These are phyloP conservation scores for Drechslerella dactyloides DNA, from an alignment of 2,329 filamentous ascomycete genomes.

Conservation along the genomic window DNA sequence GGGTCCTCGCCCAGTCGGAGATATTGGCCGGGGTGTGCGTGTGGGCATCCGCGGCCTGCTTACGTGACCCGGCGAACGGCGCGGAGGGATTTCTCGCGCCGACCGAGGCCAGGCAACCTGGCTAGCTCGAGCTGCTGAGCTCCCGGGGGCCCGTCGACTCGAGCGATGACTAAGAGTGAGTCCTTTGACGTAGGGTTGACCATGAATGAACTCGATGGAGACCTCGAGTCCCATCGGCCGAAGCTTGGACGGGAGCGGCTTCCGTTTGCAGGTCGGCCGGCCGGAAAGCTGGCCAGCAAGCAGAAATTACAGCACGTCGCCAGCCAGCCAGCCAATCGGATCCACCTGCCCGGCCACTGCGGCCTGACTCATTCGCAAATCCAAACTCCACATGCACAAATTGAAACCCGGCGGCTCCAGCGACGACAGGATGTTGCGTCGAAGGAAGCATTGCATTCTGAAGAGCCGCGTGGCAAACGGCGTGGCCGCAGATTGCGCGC, in stretches of 20 bases:
- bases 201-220: no score
- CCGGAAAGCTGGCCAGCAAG: background rate
- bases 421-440: background rate
- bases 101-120: background rate
- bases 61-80: conserved; percentile 18
- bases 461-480: background rate
- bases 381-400: background rate
- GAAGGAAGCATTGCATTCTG: background rate
- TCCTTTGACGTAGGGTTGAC: no score
- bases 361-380: background rate
- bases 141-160: no score
- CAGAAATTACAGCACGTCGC: conserved; percentile 7
- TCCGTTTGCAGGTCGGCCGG: conserved; percentile 13
- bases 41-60: background rate
- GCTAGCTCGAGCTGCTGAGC: background rate
- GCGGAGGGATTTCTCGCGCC: conserved; percentile 33
- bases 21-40: conserved; percentile 27
- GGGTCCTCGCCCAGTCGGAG: conserved; percentile 14
- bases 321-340: conserved; percentile 1
- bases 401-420: no score
- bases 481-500: no score
- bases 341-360: background rate
- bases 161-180: no score
- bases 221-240: no score
- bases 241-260: conserved; percentile 8